Base-by-base conservation (phyloP, 2,329 filamentous ascomycete species). In the Ophiosphaerella herpotricha region DNA sequence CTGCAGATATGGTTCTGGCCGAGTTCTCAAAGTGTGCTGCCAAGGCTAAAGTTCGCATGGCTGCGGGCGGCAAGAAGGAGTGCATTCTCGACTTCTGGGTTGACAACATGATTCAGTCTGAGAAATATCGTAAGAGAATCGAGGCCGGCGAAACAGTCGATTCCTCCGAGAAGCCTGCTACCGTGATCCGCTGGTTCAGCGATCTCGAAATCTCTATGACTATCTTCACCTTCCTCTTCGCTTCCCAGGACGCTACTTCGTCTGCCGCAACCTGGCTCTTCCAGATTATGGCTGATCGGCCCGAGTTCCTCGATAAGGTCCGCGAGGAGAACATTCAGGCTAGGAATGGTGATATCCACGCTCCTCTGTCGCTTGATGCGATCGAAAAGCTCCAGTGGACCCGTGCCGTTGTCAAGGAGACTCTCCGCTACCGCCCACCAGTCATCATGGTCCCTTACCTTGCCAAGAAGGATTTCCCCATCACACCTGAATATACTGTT, bases 61-160 rank as follows among this genome's bases (percentile, higher is more conserved):
- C 87, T 64, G 87, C 90, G 46, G 93, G 92, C 66, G 92, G 91
- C 58, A 85, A 93, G 50, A 78, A 93, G 49, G 88, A 86, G 58
- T 97, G 93, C 74, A 97, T 97, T 75, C 90, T 97, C 85, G 94
- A 99, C 72, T 89, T 85, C 52, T 99, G 94, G 94, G 80, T 97
- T 66, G 61, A 63, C 24, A 61, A 66, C 85, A 96, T 97, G 85
- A 81, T 95, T 61, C 86, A 94, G 50, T 96, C 90, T 4, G 85
- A 90, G 71, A 83, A 79, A 54, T 97, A 93, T 82, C 86, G 87
- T 52, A 85, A 92, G 74, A 88, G 88, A 52, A 78, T 91, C 63
- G 90, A 85, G 47, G 84, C 85, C 69, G 91, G 91, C 52, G 79
- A 87, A 57, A 77, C 80, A 23, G 60, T 66, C 12, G 58, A 63